Evolutionary conservation across 306 rosid species (phyloP), one percentile per base, ranked within the genome.

Genomic region (Sindora glabra): DNA sequence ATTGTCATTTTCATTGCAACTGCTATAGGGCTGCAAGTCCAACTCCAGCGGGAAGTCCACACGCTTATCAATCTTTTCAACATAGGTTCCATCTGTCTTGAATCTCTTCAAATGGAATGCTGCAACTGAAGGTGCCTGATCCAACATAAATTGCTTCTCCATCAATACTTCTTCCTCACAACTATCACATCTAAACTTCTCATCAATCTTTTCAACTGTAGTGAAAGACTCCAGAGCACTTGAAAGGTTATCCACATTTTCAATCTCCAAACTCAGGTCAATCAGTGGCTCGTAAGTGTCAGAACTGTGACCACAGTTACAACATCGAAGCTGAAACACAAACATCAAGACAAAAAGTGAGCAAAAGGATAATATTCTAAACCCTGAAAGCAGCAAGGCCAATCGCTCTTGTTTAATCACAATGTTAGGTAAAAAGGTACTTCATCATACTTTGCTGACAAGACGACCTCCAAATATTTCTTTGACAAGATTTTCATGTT

Each of bases 201-300:
- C 89, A 44, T 84, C 87, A 42, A 92, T 86, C 49, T 59, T 73
- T 59, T 92, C 96, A 70, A 78, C 81, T 74, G 50, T 89, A 39
- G 99, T 92, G 63, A 92, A 92, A 30, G 94, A 92, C n/a, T 75
- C 74, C 53, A 92, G 34, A 25, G 99, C 99, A 70, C 72, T 71
- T 19, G 80, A 64, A 57, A 92, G 89, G 39, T 71, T 62, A 32
- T 84, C 89, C 6, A 73, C 91, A 51, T 77, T 75, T 49, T 84
- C 90, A 48, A 92, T 89, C 81, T 86, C 96, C 70, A 92, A 67
- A 59, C 99, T 92, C 69, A 92, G 52, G 67, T 92, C 99, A 66
- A 85, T 77, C 48, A 84, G 60, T 53, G 96, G 89, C 69, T 92
- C 99, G n/a, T 60, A 68, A 10, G 85, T 89, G 46, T 83, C 80